These are phyloP conservation scores for Xerocomus brunneocitrinus DNA, from an alignment of 768 basidiomycete genomes.

Conservation along the genomic window DNA sequence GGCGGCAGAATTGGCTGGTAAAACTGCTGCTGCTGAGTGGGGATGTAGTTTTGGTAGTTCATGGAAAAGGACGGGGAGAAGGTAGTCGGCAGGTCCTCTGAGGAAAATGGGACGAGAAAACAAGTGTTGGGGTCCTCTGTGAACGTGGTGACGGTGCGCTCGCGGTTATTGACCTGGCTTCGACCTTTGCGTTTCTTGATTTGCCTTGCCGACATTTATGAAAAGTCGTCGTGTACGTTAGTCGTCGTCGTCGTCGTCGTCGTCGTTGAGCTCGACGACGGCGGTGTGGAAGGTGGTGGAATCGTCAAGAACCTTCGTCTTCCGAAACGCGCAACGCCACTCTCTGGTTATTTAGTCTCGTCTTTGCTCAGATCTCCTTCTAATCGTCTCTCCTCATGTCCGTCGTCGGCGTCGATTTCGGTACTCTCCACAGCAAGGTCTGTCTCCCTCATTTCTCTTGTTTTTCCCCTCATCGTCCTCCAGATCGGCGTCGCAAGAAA, in stretches of 20 bases:
- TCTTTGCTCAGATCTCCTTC: not conserved
- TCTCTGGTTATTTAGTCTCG: constrained; percentile 1
- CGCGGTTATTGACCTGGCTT: constrained; percentile 39
- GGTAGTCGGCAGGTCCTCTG: constrained; percentile 47
- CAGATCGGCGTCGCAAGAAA: constrained; percentile 94
- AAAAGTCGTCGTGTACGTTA: not conserved
- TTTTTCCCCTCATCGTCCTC: not conserved
- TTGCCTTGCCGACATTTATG: constrained; percentile 52
- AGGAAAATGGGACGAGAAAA: constrained; percentile 47
- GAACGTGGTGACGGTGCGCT: constrained; percentile 66
- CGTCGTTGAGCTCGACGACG: not conserved
- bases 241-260: not conserved
- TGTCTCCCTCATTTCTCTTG: not conserved
- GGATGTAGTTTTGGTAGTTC: constrained; percentile 31
- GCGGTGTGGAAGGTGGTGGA: constrained; percentile 24
- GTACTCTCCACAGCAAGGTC: constrained; percentile 86
- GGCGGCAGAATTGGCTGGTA: constrained; percentile 38
- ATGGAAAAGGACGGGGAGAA: constrained; percentile 18
- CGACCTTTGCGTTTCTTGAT: constrained; percentile 62
- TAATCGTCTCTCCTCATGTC: constrained; percentile 49
- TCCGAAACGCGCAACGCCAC: constrained; percentile 9
- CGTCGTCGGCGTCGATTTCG: constrained; percentile 94
- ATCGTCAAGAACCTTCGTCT: constrained; percentile 20
- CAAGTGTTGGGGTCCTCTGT: constrained; percentile 54
- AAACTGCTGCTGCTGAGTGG: constrained; percentile 17